Percentiles rank a stretch among this genome's conserved stretches.
Conservation (phyloP, 805 yeast genomes). For the Nakazawaea ambrosiae region DNA sequence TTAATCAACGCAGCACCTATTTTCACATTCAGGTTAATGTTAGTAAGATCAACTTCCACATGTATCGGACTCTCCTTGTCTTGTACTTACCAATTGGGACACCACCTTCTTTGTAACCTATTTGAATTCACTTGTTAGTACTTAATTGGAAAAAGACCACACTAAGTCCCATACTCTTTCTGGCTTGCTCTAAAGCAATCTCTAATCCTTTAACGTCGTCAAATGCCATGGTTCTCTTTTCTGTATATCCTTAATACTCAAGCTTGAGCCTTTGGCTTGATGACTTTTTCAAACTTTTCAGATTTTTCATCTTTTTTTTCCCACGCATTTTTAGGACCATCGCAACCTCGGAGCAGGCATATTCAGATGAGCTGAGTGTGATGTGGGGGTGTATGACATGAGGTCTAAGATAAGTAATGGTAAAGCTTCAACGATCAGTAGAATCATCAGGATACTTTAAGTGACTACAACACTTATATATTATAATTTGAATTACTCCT, state of each 20-base stretch:
- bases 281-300: too few species aligned
- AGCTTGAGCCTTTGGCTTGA: too few species aligned
- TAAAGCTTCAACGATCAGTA: too few species aligned
- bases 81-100: slow-evolving; percentile 60
- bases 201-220: slow-evolving; percentile 63
- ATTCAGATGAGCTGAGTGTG: too few species aligned
- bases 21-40: not conserved
- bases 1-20: slow-evolving; percentile 63
- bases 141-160: not conserved
- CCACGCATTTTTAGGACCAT: not conserved
- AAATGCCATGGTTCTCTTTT: slow-evolving; percentile 33
- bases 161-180: slow-evolving; percentile 32
- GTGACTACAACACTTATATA: too few species aligned
- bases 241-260: too few species aligned
- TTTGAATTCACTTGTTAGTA: not conserved
- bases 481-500: not conserved
- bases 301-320: not conserved
- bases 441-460: too few species aligned
- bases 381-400: too few species aligned
- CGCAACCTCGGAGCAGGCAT: too few species aligned
- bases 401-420: too few species aligned
- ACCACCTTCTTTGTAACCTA: slow-evolving; percentile 82
- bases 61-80: not conserved
- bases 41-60: too few species aligned
- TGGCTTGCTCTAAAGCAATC: slow-evolving; percentile 69